phyloP scores from a whole-genome alignment of 192 early-diverging fungal species.

The Fimicolochytrium jonesii region DNA sequence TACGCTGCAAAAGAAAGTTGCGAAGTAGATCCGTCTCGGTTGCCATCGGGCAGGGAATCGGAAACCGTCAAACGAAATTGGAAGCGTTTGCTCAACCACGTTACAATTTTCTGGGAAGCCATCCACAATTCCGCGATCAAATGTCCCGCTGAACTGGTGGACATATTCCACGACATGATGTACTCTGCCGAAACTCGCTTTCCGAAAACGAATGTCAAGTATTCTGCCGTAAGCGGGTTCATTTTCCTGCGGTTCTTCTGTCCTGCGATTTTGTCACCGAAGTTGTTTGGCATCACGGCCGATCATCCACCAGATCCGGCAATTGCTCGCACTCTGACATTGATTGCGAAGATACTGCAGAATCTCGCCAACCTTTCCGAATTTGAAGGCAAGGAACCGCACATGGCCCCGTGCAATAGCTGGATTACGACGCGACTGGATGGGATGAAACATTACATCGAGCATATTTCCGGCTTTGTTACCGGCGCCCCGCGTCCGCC shows the following conservation, averaged over 20 bases:
- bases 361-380: constrained; percentile 55
- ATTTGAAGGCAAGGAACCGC: constrained; percentile 55
- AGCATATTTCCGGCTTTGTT: constrained; percentile 8
- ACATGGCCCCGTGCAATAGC: constrained; percentile 38
- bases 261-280: constrained; percentile 52
- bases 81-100: constrained; percentile 38
- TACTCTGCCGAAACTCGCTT: constrained; percentile 1
- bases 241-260: constrained; percentile 60
- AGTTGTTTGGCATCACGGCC: constrained; percentile 43
- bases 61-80: constrained; percentile 37
- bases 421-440: constrained; percentile 12
- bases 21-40: constrained; percentile 22
- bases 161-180: constrained; percentile 14
- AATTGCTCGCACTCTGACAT: constrained; percentile 44
- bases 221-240: constrained; percentile 51
- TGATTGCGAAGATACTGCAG: constrained; percentile 59
- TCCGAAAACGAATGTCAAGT: constrained; percentile 15
- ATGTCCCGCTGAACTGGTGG: constrained; percentile 35
- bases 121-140: constrained; percentile 32
- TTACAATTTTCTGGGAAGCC: constrained; percentile 37
- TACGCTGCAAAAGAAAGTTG: constrained; percentile 30
- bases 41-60: constrained; percentile 18
- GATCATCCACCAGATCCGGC: constrained; percentile 37
- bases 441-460: constrained; percentile 15
- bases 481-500: background rate